Base-by-base conservation (phyloP, 2,329 filamentous ascomycete species). In the Fusarium annulatum region DNA sequence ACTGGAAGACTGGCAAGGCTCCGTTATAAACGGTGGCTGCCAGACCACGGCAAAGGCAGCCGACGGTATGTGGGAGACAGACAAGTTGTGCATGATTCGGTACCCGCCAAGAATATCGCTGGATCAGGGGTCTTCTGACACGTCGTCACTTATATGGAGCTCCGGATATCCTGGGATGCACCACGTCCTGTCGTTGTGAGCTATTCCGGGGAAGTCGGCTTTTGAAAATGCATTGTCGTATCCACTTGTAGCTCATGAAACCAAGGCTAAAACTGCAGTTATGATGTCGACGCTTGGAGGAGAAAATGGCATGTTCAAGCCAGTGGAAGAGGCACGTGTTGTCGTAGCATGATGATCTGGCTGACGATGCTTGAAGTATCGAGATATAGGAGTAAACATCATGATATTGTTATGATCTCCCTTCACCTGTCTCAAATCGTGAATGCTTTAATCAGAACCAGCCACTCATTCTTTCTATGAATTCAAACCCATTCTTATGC, bases 161-260 rank as follows among this genome's bases (percentile, higher is more conserved):
- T 65, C 30, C 48, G 48, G 43, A 64, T 42, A 43, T 21, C 45
- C 36, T 70, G 67, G 66, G 57, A 69, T 70, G 36, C 38, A 53
- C 36, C 30, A 48, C 34, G n/a, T 62, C 23, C 56, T 62, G 38
- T 68, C 48, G 23, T 69, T 48, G 62, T 48, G 30, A 64, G 38
- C 51, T 65, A 52, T 46, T 65, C 66, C 66, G 66, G 67, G 66
- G 60, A 65, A 33, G 30, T 69, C 66, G 52, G 66, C 66, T 53
- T 45, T 58, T 12, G 23, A 45, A 48, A 23, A 45, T 33, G 42
- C 48, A 43, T 55, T 51, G 28, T 38, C 26, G 46, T 65, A 45
- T 43, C 67, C 67, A 65, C 59, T 43, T 33, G 41, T 49, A 52
- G 36, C 21, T 38, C n/a, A 43, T 65, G 46, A 58, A 64, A 48